Evolutionary conservation across 257 asterid species (phyloP), one percentile per base, ranked within the genome.

Genomic region (Nicotiana sylvestris): DNA sequence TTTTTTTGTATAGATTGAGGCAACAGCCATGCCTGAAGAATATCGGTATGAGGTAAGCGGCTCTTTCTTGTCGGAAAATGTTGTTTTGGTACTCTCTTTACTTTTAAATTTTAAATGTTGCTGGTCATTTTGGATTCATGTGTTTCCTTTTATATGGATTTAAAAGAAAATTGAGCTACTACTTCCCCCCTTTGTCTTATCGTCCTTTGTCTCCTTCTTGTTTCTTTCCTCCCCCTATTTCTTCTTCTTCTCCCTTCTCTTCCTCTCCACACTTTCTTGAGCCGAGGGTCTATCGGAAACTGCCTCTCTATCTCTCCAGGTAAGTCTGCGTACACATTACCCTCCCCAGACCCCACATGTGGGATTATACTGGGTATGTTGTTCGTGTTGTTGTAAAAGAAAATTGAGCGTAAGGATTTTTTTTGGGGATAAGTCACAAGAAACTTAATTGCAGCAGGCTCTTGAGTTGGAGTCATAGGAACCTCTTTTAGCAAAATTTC

Each of bases 21-120:
- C 87, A 66, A 90, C 99, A 69, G 83, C 86, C 83, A 95, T 95
- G 99, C 97, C 98, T 11, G 95, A 88, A 86, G 97, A 90, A 86
- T 95, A 94, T 82, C 90, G 89, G 46, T 89, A 92, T 66, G 93
- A 95, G 78, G 99, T 95, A 88, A 90, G 97, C 84, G 17, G 29
- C 17, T 81, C 79, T 65, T 39, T 35, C 16, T 85, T 83, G 25
- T 65, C 51, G 51, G 51, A 2, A 43, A 43, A 78, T 60, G 64
- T 79, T 18, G 81, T 4, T 21, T 81, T 46, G 51, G 12, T 43
- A 4, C 79, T 56, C 5, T 30, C 37, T 15, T 65, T 55, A 65
- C 65, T 29, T 80, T 12, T 16, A 9, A 33, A 49, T 29, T 80
- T 12, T 16, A 9, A 33, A 49, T 80, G 77, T 35, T 65, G 51